These are phyloP conservation scores for Exophiala phaeomuriformis DNA, from an alignment of 2,329 filamentous ascomycete genomes.

Conservation along the genomic window DNA sequence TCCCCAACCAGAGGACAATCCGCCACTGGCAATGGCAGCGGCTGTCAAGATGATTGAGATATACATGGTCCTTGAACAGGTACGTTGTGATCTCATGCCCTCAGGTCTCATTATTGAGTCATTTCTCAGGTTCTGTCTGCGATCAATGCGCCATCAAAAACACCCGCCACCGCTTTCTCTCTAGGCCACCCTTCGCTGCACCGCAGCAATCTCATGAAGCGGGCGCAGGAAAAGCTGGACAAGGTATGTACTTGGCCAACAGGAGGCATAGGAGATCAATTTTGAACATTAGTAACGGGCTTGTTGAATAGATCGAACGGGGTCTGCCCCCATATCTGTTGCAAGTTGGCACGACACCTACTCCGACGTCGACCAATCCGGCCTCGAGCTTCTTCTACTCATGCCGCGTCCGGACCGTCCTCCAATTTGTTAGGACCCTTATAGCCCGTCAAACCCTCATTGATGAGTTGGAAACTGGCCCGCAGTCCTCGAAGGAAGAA, in stretches of 20 bases:
- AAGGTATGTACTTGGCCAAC: conserved; percentile 2
- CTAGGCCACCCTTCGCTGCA: conserved; percentile 1
- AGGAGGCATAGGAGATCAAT: background rate
- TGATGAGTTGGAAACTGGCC: conserved; percentile 4
- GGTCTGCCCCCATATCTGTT: conserved; percentile 9
- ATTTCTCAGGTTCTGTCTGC: conserved; percentile 1
- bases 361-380: conserved; percentile 3
- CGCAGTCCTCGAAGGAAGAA: background rate
- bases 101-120: background rate
- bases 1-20: conserved; percentile 6
- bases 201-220: conserved; percentile 8
- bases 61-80: conserved; percentile 10
- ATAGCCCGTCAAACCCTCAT: conserved; percentile 11
- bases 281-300: background rate
- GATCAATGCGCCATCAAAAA: conserved; percentile 10
- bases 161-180: conserved; percentile 5
- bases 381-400: conserved; percentile 10
- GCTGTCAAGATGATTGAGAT: conserved; percentile 12
- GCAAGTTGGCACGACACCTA: background rate
- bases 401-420: conserved; percentile 3
- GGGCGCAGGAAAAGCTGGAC: conserved; percentile 5
- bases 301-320: conserved; percentile 1
- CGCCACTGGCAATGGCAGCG: conserved; percentile 9
- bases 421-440: conserved; percentile 9
- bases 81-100: background rate